Evolutionary conservation across 805 yeast species (phyloP).

Genomic region (Jamesozyma piceae): DNA sequence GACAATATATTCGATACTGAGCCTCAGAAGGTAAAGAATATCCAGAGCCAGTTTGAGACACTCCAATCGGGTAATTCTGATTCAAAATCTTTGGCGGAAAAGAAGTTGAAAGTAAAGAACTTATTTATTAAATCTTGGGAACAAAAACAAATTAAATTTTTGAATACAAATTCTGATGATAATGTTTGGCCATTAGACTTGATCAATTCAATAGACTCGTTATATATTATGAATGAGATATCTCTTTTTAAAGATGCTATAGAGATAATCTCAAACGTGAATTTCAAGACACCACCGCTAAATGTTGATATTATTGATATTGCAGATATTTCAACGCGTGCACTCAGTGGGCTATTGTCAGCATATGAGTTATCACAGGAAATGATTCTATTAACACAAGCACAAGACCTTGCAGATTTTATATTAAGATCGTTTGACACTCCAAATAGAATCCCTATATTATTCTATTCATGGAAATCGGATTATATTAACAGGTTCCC

Average conservation of each 20-base stretch:
- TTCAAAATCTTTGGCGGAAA: slow-evolving; percentile 19
- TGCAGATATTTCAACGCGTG: slow-evolving; percentile 33
- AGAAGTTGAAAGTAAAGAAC: slow-evolving; percentile 28
- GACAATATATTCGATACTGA: background rate
- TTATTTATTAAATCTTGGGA: slow-evolving; percentile 39
- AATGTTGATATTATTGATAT: slow-evolving; percentile 44
- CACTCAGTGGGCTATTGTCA: slow-evolving; percentile 44
- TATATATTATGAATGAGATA: slow-evolving; percentile 37
- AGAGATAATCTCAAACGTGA: slow-evolving; percentile 29
- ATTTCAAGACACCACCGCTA: slow-evolving; percentile 35
- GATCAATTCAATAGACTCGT: slow-evolving; percentile 45
- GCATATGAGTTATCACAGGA: slow-evolving; percentile 42
- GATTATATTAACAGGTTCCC: slow-evolving; percentile 32
- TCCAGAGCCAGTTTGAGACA: too few species aligned
- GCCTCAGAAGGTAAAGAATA: background rate
- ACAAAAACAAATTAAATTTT: slow-evolving; percentile 7
- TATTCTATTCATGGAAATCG: slow-evolving; percentile 37
- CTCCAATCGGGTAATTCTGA: slow-evolving; percentile 27
- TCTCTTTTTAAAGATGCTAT: slow-evolving; percentile 35
- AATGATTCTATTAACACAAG: slow-evolving; percentile 30
- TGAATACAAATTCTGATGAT: background rate
- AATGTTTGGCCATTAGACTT: slow-evolving; percentile 39
- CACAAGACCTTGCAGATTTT: slow-evolving; percentile 40
- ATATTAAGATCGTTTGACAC: slow-evolving; percentile 49
- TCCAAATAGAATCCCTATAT: slow-evolving; percentile 45